These are phyloP conservation scores for Solanum lycopersicoides DNA, from an alignment of 257 asterid genomes.

Conservation along the genomic window DNA sequence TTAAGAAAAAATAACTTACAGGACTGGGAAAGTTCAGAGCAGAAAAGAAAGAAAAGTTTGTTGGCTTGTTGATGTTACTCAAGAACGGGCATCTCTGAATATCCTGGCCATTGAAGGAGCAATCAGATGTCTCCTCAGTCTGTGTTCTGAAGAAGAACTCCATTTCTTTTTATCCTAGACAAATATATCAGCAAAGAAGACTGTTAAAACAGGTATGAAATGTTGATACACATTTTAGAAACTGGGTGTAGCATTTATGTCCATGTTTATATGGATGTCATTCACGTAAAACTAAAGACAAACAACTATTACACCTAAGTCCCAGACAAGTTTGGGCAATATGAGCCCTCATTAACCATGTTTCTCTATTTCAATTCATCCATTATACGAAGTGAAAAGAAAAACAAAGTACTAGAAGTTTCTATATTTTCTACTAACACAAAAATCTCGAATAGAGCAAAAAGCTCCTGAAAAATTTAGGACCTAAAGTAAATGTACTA, in stretches of 20 bases:
- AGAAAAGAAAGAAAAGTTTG: conserved; percentile 56
- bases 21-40: conserved; percentile 33
- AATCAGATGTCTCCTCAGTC: conserved; percentile 38
- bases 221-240: neutral
- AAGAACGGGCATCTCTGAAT: conserved; percentile 63
- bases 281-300: neutral
- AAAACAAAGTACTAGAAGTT: neutral
- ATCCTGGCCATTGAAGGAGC: conserved; percentile 38
- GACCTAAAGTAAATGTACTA: neutral
- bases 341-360: neutral
- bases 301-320: neutral
- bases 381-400: neutral
- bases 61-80: conserved; percentile 65
- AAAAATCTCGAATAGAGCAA: neutral
- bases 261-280: neutral
- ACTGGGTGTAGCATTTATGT: neutral
- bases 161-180: conserved; percentile 18
- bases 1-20: conserved; percentile 25
- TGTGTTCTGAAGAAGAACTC: conserved; percentile 38
- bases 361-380: neutral
- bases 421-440: neutral
- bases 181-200: neutral
- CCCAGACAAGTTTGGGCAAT: neutral
- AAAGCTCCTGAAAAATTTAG: neutral
- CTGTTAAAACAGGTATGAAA: neutral